phyloP scores from a whole-genome alignment of 23 red algal species.

The Gracilariopsis chorda region DNA sequence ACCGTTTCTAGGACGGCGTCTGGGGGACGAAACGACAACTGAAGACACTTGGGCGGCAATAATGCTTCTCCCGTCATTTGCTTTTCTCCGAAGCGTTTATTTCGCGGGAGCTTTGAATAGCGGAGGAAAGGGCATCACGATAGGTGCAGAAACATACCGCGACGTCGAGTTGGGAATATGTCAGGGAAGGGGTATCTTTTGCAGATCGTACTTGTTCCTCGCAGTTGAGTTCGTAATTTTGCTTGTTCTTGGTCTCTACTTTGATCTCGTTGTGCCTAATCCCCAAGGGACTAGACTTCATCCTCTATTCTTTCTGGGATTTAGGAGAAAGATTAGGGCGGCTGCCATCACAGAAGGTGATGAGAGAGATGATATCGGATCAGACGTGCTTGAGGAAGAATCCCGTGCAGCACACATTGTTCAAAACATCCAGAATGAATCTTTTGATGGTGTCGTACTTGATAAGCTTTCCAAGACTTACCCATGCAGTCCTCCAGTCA shows the following conservation, averaged over 20 bases:
- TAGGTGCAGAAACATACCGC: conserved; percentile 31
- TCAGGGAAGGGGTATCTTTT: conserved; percentile 60
- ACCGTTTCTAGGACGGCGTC: conserved; percentile 62
- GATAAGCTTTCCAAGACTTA: conserved; percentile 67
- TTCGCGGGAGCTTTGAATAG: conserved; percentile 82
- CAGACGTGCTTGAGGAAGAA: conserved; percentile 55
- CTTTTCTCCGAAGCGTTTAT: conserved; percentile 78
- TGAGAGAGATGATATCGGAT: neutral
- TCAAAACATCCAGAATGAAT: conserved; percentile 16
- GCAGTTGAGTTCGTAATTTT: conserved; percentile 61
- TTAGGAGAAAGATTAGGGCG: conserved; percentile 11
- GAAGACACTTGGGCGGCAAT: conserved; percentile 62
- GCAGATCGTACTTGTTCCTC: conserved; percentile 71
- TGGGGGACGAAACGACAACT: conserved; percentile 31
- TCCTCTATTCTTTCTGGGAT: conserved; percentile 82
- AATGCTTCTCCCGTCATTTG: conserved; percentile 87
- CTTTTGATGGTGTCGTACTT: conserved; percentile 57
- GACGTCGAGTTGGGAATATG: conserved; percentile 81
- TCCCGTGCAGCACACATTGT: conserved; percentile 15
- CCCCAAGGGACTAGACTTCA: conserved; percentile 58
- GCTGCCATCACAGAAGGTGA: neutral
- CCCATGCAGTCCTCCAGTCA: conserved; percentile 61
- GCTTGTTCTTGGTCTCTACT: conserved; percentile 73
- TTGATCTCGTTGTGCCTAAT: conserved; percentile 78
- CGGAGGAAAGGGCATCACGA: conserved; percentile 43